A percentile compares a stretch with the other conserved stretches of the same genome.
Conservation (phyloP, 176 grass and related monocot genomes). For the Oryza glumipatula region DNA sequence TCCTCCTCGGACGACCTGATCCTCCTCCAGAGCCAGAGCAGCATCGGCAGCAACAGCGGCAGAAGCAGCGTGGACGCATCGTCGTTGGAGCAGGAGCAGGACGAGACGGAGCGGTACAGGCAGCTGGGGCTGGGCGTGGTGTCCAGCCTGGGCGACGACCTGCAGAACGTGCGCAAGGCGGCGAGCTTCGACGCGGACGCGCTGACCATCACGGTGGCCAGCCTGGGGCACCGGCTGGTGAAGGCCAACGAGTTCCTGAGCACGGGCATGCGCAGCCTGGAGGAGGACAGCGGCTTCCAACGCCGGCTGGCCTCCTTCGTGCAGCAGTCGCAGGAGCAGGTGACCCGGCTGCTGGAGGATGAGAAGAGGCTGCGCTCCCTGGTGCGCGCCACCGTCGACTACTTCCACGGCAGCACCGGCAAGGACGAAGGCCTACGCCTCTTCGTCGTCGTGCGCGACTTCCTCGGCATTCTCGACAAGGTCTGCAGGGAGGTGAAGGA, state of each 20-base stretch:
- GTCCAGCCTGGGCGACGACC: slow-evolving; percentile 62
- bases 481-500: slow-evolving; percentile 83
- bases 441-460: slow-evolving; percentile 82
- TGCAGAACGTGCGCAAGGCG: slow-evolving; percentile 76
- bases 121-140: slow-evolving; percentile 66
- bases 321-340: slow-evolving; percentile 55
- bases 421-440: slow-evolving; percentile 83
- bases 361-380: slow-evolving; percentile 74
- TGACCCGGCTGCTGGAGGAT: slow-evolving; percentile 62
- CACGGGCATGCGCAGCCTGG: slow-evolving; percentile 58
- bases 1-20: slow-evolving; percentile 24
- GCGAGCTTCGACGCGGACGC: slow-evolving; percentile 71
- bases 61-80: no score
- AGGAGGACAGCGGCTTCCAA: slow-evolving; percentile 82
- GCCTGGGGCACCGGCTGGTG: slow-evolving; percentile 61
- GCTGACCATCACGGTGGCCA: slow-evolving; percentile 59
- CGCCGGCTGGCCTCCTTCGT: slow-evolving; percentile 50
- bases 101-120: slow-evolving; percentile 61
- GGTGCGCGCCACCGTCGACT: slow-evolving; percentile 70
- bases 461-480: slow-evolving; percentile 76
- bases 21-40: no score
- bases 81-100: background rate
- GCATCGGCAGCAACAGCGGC: no score
- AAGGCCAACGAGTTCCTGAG: slow-evolving; percentile 70
- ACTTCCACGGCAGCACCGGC: slow-evolving; percentile 77